Evolutionary conservation across 148 eudicot species (phyloP).

Genomic region (Camellia lanceoleosa): DNA sequence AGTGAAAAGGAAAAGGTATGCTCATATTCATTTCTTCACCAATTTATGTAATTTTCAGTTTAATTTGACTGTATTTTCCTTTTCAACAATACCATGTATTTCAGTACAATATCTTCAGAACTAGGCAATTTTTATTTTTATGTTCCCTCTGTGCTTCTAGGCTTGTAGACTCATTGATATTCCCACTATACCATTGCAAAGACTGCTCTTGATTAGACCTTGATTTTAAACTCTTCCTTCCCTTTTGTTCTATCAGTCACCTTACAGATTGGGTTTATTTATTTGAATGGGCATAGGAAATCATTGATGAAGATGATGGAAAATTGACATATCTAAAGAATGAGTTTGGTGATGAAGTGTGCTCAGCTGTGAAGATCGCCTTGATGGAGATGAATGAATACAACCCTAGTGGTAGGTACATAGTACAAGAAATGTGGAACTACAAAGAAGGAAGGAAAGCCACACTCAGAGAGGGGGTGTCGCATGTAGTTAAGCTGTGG

Average conservation of each 20-base stretch:
- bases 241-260: not conserved
- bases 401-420: conserved; percentile 46
- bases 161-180: not conserved
- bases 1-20: conserved; percentile 28
- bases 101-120: not conserved
- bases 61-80: no score
- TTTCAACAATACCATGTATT: not conserved
- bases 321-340: conserved; percentile 31
- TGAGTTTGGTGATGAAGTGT: conserved; percentile 32
- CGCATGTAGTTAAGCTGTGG: conserved; percentile 28
- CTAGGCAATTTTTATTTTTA: not conserved
- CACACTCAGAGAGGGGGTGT: conserved; percentile 28
- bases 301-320: conserved; percentile 42
- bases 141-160: not conserved
- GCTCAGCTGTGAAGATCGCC: conserved; percentile 32
- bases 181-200: not conserved
- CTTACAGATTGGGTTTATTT: not conserved
- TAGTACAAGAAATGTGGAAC: conserved; percentile 41
- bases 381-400: conserved; percentile 38
- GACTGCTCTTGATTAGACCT: not conserved
- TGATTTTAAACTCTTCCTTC: not conserved
- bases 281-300: conserved; percentile 22
- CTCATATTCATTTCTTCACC: not conserved
- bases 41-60: not conserved
- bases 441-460: conserved; percentile 30